These are phyloP conservation scores for Cladosporium cucumerinum DNA, from an alignment of 2,329 filamentous ascomycete genomes.

Conservation along the genomic window DNA sequence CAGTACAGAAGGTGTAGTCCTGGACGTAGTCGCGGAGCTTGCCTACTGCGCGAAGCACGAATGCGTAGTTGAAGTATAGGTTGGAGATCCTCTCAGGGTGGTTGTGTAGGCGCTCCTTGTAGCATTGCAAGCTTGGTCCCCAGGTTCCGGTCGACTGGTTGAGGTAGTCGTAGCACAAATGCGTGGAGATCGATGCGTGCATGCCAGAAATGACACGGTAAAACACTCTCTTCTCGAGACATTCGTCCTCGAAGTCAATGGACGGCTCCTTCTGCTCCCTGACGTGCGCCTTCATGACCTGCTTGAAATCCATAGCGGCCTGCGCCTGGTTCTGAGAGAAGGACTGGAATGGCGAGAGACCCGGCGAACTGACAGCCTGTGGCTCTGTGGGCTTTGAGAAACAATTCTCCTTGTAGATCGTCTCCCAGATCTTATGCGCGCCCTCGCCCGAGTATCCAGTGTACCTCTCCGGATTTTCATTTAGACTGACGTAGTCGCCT, in stretches of 20 bases:
- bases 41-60: conserved; percentile 85
- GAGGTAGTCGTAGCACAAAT: conserved; percentile 92
- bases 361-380: conserved; percentile 20
- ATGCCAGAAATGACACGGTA: conserved; percentile 93
- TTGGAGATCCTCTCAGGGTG: conserved; percentile 92
- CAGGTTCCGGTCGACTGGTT: conserved; percentile 93
- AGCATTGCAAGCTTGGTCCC: conserved; percentile 87
- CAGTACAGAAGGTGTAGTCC: conserved; percentile 87
- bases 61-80: conserved; percentile 97
- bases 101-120: conserved; percentile 76
- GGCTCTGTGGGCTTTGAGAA: conserved; percentile 55
- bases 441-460: conserved; percentile 88
- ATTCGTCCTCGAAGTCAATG: conserved; percentile 82
- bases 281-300: conserved; percentile 59
- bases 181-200: conserved; percentile 96
- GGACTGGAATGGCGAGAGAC: conserved; percentile 29
- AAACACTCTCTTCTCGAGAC: conserved; percentile 97
- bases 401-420: conserved; percentile 96
- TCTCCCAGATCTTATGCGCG: conserved; percentile 88
- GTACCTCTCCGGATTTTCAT: conserved; percentile 92
- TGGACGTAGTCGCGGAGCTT: conserved; percentile 82
- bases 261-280: conserved; percentile 54
- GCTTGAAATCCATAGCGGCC: conserved; percentile 59
- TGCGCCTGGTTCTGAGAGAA: conserved; percentile 47
- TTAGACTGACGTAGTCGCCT: conserved; percentile 92